Evolutionary conservation across 805 yeast genomes (phyloP).

Genomic region (Kuraishia piskuri): DNA sequence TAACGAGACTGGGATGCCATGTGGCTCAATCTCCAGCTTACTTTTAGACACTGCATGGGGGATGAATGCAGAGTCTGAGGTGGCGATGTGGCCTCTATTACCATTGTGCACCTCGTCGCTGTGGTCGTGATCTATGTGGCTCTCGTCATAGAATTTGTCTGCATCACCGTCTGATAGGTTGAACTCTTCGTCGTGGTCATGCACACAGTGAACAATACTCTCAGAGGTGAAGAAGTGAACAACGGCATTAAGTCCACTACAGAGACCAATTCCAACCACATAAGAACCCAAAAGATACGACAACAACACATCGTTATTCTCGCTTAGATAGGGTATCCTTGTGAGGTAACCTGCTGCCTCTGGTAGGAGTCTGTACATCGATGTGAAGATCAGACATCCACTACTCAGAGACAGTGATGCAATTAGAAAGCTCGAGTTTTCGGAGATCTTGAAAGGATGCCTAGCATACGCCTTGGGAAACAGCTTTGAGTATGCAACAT

Average conservation of each 20-base stretch:
- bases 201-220: constrained; percentile 81
- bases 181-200: constrained; percentile 27
- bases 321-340: constrained; percentile 17
- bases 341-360: constrained; percentile 42
- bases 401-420: constrained; percentile 70
- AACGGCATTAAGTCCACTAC: constrained; percentile 50
- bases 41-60: neutral
- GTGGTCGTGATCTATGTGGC: constrained; percentile 2
- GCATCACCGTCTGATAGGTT: constrained; percentile 11
- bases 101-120: constrained; percentile 6
- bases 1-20: neutral
- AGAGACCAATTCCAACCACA: constrained; percentile 47
- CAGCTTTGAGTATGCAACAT: constrained; percentile 38
- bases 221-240: constrained; percentile 74
- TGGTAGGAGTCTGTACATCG: constrained; percentile 73
- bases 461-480: constrained; percentile 31
- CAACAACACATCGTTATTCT: constrained; percentile 22
- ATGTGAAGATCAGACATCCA: constrained; percentile 76
- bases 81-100: constrained; percentile 7
- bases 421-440: constrained; percentile 58
- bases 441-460: constrained; percentile 43
- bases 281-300: constrained; percentile 32
- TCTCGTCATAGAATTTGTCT: constrained; percentile 5
- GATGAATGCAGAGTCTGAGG: neutral
- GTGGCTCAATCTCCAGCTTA: neutral